Evolutionary conservation across 2,329 filamentous ascomycete genomes (phyloP), one percentile per base, ranked within the genome.

Genomic region (Sclerotinia minor): DNA sequence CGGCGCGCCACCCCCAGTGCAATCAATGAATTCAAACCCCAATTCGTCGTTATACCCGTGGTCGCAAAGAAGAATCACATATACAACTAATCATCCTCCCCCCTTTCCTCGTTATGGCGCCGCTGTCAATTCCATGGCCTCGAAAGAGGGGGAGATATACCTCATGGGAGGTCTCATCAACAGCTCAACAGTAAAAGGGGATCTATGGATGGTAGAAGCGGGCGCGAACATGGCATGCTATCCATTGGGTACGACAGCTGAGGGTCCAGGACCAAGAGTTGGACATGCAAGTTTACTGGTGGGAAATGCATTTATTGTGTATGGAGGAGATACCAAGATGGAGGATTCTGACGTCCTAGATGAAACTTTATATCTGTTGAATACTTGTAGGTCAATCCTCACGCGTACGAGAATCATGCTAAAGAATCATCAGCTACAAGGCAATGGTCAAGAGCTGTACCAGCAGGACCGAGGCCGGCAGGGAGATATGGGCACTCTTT

Each of bases 271-370:
- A 5, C 95, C 96, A 1, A 87, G 95, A 81, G 95, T 99, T 64
- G 95, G 95, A 4, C 95, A 99, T 80, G 86, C 94, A 26, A 96
- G 94, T 82, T 83, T 99, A 75, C 84, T 99, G 21, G 95, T 99
- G 65, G 96, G 96, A 68, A 99, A 99, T 79, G 95, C 95, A 0
- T 99, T 98, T 78, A 99, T 99, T 73, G 95, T 99, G 17, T 99
- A 98, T 77, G 96, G 95, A 61, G 95, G 95, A 77, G 96, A 99
- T 79, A 99, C 95, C 64, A 99, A 99, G 80, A 90, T 97, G 77
- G 93, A 97, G 67, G 95, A 98, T 76, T 87, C 88, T 44, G 95
- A 99, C 79, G 84, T 92, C 60, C 82, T 99, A 68, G 95, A 99
- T 75, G 94, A 99, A 80, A 98, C 95, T 0, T 82, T 99, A 17